phyloP scores from a whole-genome alignment of 495 filamentous ascomycete species.

The Sordaria brevicollis region DNA sequence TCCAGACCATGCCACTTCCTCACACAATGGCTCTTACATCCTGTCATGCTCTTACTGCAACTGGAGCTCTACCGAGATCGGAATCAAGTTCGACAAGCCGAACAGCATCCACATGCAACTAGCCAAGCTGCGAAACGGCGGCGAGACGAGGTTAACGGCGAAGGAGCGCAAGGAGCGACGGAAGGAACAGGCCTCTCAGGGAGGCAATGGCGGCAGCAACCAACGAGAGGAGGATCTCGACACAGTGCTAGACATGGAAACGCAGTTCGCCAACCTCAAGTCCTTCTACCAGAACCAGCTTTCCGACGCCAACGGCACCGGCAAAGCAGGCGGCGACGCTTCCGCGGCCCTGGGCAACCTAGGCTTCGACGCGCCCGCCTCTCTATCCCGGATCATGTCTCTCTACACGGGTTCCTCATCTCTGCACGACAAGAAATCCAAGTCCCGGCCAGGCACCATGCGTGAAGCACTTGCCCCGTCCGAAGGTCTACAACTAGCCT shows the following conservation, averaged over 20 bases:
- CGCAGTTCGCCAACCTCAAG: constrained; percentile 49
- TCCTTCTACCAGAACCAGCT: constrained; percentile 66
- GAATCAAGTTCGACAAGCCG: constrained; percentile 79
- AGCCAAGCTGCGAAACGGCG: constrained; percentile 46
- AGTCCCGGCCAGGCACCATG: constrained; percentile 58
- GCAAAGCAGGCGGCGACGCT: constrained; percentile 31
- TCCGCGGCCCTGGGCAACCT: constrained; percentile 46
- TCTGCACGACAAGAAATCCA: constrained; percentile 52
- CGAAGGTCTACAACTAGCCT: constrained; percentile 56
- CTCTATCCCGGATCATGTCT: constrained; percentile 81
- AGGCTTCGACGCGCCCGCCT: constrained; percentile 66
- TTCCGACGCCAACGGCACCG: constrained; percentile 31
- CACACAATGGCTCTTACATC: constrained; percentile 55
- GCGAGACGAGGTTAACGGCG: constrained; percentile 24
- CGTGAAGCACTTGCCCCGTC: constrained; percentile 58
- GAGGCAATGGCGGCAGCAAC: constrained; percentile 5
- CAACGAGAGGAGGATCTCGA: constrained; percentile 5
- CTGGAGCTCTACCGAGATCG: constrained; percentile 85
- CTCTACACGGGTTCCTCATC: constrained; percentile 61
- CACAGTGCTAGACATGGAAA: constrained; percentile 26
- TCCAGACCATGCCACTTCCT: constrained; percentile 20
- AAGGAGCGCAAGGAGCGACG: constrained; percentile 34
- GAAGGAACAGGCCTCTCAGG: constrained; percentile 25
- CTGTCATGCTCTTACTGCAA: constrained; percentile 80
- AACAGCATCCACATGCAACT: constrained; percentile 80